Evolutionary conservation across 441 rosid genomes (phyloP).

Genomic region (Gossypium davidsonii): DNA sequence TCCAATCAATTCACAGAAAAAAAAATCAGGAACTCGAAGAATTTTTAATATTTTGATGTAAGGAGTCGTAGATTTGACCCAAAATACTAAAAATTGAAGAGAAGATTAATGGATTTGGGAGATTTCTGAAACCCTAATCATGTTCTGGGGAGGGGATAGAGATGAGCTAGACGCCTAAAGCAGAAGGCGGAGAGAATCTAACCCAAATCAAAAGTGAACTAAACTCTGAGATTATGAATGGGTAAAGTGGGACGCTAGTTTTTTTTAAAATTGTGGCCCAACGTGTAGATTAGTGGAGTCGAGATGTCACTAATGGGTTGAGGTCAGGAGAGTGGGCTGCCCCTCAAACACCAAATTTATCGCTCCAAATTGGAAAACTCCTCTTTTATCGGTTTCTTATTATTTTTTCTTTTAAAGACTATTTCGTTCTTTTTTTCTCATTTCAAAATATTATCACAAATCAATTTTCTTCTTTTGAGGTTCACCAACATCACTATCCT

Average conservation of each 20-base stretch:
- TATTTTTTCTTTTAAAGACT: too few relatives aligned
- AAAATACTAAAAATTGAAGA: background rate
- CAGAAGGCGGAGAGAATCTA: background rate
- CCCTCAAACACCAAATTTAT: background rate
- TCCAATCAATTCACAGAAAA: background rate
- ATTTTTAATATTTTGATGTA: background rate
- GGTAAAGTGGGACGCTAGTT: background rate
- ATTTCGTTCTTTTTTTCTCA: too few relatives aligned
- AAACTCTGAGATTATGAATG: background rate
- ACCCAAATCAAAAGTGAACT: slow-evolving; percentile 7
- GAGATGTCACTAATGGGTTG: background rate
- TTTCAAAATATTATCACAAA: too few relatives aligned
- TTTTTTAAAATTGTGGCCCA: background rate
- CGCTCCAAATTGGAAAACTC: background rate
- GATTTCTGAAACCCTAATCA: slow-evolving; percentile 11
- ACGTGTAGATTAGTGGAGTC: background rate
- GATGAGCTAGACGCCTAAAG: background rate
- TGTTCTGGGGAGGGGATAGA: background rate
- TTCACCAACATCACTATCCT: too few relatives aligned
- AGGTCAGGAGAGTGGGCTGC: background rate
- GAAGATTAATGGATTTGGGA: background rate
- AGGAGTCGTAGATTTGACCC: background rate
- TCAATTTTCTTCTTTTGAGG: too few relatives aligned
- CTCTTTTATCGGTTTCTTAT: too few relatives aligned
- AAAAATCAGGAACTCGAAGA: background rate